Conservation (phyloP, 2,329 filamentous ascomycete genomes). For the Metarhizium robertsii region DNA sequence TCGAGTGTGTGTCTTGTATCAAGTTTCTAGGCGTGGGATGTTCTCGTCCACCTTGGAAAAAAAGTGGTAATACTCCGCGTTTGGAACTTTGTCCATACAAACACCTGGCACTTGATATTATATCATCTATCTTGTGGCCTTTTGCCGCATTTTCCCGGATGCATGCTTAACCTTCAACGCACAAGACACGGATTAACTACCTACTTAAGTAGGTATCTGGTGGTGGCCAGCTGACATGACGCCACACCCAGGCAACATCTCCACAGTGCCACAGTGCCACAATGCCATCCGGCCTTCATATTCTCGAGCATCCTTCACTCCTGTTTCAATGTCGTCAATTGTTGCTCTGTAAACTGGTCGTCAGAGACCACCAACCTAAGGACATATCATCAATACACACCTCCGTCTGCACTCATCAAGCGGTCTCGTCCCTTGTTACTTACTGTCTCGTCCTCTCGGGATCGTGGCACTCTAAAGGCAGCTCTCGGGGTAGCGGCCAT, state of each 20-base stretch:
- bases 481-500: background rate
- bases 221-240: background rate
- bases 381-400: background rate
- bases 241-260: background rate
- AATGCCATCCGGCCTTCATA: background rate
- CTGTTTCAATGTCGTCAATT: background rate
- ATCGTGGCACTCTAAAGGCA: background rate
- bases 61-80: too few species aligned
- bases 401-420: background rate
- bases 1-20: too few species aligned
- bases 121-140: too few species aligned
- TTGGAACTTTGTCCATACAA: too few species aligned
- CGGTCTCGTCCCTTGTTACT: background rate
- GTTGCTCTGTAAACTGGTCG: background rate
- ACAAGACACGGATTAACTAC: too few species aligned
- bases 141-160: too few species aligned
- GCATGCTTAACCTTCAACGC: too few species aligned
- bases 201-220: background rate
- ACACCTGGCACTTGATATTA: too few species aligned
- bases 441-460: background rate
- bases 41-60: too few species aligned
- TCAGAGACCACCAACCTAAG: background rate
- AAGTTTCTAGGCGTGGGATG: too few species aligned
- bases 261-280: background rate
- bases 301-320: background rate